Evolutionary conservation across 2,329 filamentous ascomycete species (phyloP).

Genomic region (Ascochyta fabae): DNA sequence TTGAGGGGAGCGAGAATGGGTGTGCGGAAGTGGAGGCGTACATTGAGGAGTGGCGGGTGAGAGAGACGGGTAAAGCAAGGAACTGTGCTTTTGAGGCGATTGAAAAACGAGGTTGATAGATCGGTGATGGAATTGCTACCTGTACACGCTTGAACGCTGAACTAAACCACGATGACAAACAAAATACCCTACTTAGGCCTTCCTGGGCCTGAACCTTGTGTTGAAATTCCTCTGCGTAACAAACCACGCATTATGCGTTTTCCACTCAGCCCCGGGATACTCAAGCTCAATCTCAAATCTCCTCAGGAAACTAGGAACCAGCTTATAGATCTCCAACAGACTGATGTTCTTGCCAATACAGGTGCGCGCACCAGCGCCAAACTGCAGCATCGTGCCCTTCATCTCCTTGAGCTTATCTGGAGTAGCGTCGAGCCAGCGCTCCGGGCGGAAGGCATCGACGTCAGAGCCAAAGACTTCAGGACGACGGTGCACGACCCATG

Average conservation of each 20-base stretch:
- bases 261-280: slow-evolving; percentile 51
- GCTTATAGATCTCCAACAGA: slow-evolving; percentile 58
- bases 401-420: slow-evolving; percentile 68
- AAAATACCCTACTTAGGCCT: background rate
- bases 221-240: slow-evolving; percentile 56
- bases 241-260: slow-evolving; percentile 62
- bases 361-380: slow-evolving; percentile 73
- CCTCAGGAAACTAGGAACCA: slow-evolving; percentile 64
- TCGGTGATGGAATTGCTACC: background rate
- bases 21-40: slow-evolving; percentile 65
- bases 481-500: slow-evolving; percentile 76
- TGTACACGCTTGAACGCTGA: slow-evolving; percentile 2
- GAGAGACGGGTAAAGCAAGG: slow-evolving; percentile 33
- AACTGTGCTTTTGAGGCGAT: slow-evolving; percentile 33
- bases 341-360: slow-evolving; percentile 67
- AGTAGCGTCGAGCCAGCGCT: slow-evolving; percentile 66
- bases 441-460: slow-evolving; percentile 69
- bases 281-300: slow-evolving; percentile 64
- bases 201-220: slow-evolving; percentile 49
- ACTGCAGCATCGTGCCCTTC: slow-evolving; percentile 75
- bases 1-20: slow-evolving; percentile 49
- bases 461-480: slow-evolving; percentile 72
- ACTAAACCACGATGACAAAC: too few species aligned
- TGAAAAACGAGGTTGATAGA: slow-evolving; percentile 17
- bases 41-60: slow-evolving; percentile 54